A percentile compares a stretch with the other conserved stretches of the same genome.
Evolutionary conservation across 495 filamentous ascomycete genomes (phyloP).

Genomic region (Monascus purpureus): DNA sequence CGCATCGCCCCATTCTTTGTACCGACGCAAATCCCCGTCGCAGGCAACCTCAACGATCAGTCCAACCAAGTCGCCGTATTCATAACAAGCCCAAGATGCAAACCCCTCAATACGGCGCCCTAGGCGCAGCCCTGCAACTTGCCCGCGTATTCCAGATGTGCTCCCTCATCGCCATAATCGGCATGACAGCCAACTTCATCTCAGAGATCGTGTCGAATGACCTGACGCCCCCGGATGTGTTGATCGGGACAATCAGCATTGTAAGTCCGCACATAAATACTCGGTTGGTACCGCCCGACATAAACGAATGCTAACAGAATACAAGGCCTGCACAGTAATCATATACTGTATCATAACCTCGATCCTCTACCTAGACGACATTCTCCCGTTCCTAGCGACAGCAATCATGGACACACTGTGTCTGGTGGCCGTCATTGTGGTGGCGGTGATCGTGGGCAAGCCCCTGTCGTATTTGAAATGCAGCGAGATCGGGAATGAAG

Average conservation of each 20-base stretch:
- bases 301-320: conserved; percentile 1
- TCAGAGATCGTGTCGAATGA: conserved; percentile 53
- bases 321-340: conserved; percentile 57
- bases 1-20: too few relatives aligned
- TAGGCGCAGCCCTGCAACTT: conserved; percentile 65
- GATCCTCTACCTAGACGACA: conserved; percentile 62
- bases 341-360: conserved; percentile 64
- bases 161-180: conserved; percentile 65
- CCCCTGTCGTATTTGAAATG: conserved; percentile 72
- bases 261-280: too few relatives aligned
- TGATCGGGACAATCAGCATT: conserved; percentile 66
- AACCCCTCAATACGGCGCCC: conserved; percentile 42
- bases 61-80: too few relatives aligned
- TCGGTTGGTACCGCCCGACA: too few relatives aligned
- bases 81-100: too few relatives aligned
- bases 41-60: too few relatives aligned
- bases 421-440: conserved; percentile 56
- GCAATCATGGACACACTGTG: conserved; percentile 49
- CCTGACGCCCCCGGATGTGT: conserved; percentile 49
- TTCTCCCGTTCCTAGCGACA: conserved; percentile 58
- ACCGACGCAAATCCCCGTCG: too few relatives aligned
- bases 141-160: conserved; percentile 56
- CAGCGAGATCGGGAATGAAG: conserved; percentile 31
- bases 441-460: conserved; percentile 61
- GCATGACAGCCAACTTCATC: conserved; percentile 72